phyloP scores from a whole-genome alignment of 345 rosid species.

The Aegle marmelos region DNA sequence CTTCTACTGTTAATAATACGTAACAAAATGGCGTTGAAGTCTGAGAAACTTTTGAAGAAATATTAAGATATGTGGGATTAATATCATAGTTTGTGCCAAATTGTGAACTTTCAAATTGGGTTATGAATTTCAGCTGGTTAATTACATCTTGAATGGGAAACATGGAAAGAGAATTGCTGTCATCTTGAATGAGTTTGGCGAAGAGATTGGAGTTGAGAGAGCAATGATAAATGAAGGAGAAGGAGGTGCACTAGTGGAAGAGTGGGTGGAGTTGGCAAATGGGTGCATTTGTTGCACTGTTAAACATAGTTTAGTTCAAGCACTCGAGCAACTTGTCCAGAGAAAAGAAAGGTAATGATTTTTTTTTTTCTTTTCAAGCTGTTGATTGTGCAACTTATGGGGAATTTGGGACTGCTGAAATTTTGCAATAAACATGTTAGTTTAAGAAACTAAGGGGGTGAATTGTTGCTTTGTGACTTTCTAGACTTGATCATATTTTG shows the following conservation, averaged over 20 bases:
- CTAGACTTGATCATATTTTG: constrained; percentile 87
- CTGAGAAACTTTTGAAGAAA: not conserved
- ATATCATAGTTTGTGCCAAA: not conserved
- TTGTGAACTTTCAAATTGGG: not conserved
- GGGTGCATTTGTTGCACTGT: constrained; percentile 94
- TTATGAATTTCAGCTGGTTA: constrained; percentile 60
- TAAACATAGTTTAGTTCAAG: constrained; percentile 91
- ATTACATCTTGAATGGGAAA: constrained; percentile 63
- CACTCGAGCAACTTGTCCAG: constrained; percentile 86
- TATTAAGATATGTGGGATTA: not conserved
- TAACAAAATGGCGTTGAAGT: not conserved
- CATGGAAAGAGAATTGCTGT: constrained; percentile 93
- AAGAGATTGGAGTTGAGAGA: constrained; percentile 95
- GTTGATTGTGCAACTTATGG: not conserved
- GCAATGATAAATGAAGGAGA: constrained; percentile 97
- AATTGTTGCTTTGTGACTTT: constrained; percentile 9
- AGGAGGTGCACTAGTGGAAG: constrained; percentile 80
- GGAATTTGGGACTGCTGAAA: not conserved
- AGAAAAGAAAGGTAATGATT: constrained; percentile 62
- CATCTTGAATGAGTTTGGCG: constrained; percentile 94
- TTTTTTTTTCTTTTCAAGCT: not conserved
- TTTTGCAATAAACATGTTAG: not conserved
- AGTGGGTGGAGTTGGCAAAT: constrained; percentile 94
- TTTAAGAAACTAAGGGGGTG: not conserved
- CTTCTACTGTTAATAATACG: not conserved